Evolutionary conservation across 306 rosid species (phyloP), one percentile per base, ranked within the genome.

Genomic region (Glycine soja): DNA sequence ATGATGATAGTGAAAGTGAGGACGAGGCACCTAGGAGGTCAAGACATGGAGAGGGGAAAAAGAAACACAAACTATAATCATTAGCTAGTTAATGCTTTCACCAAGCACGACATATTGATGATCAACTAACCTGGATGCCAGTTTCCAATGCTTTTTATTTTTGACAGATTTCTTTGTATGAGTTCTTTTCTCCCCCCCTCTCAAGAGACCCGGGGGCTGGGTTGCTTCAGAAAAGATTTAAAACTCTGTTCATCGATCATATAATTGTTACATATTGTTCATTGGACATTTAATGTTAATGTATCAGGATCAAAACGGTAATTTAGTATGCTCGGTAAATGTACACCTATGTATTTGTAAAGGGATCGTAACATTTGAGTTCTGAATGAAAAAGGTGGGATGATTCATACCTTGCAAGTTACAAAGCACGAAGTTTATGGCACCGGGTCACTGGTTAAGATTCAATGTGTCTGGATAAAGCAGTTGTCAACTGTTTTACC

Each of bases 11-110:
- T 42, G 98, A 92, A 77, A 93, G 99, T 36, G 99, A 96, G 86
- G 98, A 96, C 43, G 98, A 96, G 82, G 99, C 99, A 40, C 99
- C 99, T 2, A 88, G 99, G 69, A 88, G 99, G 75, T 96, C 99
- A 2, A 92, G 99, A 84, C 98, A 93, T 5, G 98, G 99, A 6
- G 99, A 95, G 76, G 98, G 98, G 19, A 92, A 88, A 92, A 87
- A 90, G 98, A 90, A 92, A 81, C 74, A 67, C 90, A 40, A 82
- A 75, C 75, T 88, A 91, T 64, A 90, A 82, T 83, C 91, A 86
- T 82, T 90, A 86, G 81, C 51, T 90, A 85, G 77, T 46, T 58
- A 47, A 19, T 77, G 83, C 81, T 54, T 76, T 75, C 73, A 34
- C 80, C 68, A 64, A 32, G 71, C 47, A 64, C 56, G 16, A 36